Conservation (phyloP, 352 stramenopile genomes). For the Pythium sukuiense region DNA sequence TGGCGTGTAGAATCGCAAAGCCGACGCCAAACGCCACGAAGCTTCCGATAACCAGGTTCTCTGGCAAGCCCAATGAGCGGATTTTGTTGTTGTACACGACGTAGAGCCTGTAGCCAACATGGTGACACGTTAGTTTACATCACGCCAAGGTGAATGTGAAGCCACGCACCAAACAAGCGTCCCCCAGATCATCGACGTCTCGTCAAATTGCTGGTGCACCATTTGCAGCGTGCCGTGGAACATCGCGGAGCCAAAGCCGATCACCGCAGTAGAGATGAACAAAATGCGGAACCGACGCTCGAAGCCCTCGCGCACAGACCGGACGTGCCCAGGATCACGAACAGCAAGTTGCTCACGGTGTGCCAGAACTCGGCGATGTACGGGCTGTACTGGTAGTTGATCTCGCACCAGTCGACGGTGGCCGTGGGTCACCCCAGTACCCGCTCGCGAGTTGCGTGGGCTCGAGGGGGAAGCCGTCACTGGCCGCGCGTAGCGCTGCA, state of each 20-base stretch:
- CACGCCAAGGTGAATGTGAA: too few species aligned
- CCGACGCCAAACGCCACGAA: conserved; percentile 48
- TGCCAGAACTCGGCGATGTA: conserved; percentile 91
- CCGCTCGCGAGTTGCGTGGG: background rate
- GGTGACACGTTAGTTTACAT: too few species aligned
- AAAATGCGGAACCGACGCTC: conserved; percentile 74
- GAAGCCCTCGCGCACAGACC: conserved; percentile 59
- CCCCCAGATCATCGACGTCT: conserved; percentile 85
- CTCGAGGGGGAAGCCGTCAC: background rate
- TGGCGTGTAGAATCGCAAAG: conserved; percentile 69
- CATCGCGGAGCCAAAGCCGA: too few species aligned
- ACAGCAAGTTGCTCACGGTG: conserved; percentile 83
- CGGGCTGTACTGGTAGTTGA: conserved; percentile 74
- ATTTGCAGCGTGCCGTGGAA: conserved; percentile 77
- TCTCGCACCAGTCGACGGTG: conserved; percentile 88
- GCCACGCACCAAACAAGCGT: conserved; percentile 61
- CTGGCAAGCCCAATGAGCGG: conserved; percentile 38
- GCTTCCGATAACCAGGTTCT: conserved; percentile 38
- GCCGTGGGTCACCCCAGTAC: conserved; percentile 67
- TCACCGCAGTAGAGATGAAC: conserved; percentile 72
- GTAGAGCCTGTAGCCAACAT: conserved; percentile 64
- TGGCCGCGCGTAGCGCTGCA: background rate
- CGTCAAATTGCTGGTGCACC: conserved; percentile 78
- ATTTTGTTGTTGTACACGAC: conserved; percentile 79
- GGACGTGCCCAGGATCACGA: conserved; percentile 67